A percentile compares a stretch with the other conserved stretches of the same genome.
Conservation (phyloP, 345 rosid species). For the Pistacia integerrima region DNA sequence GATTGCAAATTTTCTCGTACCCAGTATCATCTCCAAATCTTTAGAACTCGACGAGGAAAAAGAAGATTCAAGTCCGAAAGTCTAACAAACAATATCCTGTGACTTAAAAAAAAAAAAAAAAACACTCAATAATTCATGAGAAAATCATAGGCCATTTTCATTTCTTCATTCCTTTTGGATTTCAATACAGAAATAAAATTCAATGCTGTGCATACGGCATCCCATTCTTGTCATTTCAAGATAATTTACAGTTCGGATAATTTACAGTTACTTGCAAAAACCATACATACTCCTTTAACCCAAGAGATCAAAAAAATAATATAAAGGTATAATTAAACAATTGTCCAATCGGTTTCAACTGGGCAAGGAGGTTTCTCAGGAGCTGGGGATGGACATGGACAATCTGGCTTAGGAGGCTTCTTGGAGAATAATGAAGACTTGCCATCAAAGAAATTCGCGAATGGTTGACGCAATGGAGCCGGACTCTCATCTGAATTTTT, state of each 20-base stretch:
- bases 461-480: slow-evolving; percentile 54
- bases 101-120: too few relatives aligned
- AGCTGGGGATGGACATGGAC: slow-evolving; percentile 19
- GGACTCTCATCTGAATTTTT: slow-evolving; percentile 47
- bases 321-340: slow-evolving; percentile 34
- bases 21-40: slow-evolving; percentile 35
- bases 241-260: slow-evolving; percentile 9
- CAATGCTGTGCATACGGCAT: too few relatives aligned
- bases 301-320: background rate
- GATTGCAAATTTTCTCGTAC: slow-evolving; percentile 42
- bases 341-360: slow-evolving; percentile 66
- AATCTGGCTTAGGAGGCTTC: slow-evolving; percentile 69
- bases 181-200: too few relatives aligned
- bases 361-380: slow-evolving; percentile 19
- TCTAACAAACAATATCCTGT: background rate
- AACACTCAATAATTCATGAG: too few relatives aligned
- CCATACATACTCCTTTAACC: slow-evolving; percentile 13
- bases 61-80: slow-evolving; percentile 17
- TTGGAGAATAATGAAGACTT: slow-evolving; percentile 79
- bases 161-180: too few relatives aligned
- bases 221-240: background rate
- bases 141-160: too few relatives aligned
- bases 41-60: slow-evolving; percentile 21
- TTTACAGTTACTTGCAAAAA: slow-evolving; percentile 42
- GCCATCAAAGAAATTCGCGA: slow-evolving; percentile 76